Evolutionary conservation across 495 filamentous ascomycete genomes (phyloP).

Genomic region (Aspergillus incahuasiensis): DNA sequence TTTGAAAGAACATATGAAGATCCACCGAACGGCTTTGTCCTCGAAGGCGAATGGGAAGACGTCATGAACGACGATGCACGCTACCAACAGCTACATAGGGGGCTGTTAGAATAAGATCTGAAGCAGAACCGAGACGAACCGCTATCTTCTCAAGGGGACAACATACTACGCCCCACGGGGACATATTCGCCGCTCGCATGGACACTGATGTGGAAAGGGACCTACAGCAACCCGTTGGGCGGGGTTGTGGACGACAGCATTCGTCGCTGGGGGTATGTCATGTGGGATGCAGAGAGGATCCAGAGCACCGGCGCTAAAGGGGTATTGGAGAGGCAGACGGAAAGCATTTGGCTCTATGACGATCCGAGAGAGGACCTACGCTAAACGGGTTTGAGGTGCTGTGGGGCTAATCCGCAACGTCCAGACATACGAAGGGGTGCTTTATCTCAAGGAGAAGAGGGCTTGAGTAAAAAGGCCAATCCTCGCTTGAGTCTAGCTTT

Average conservation of each 20-base stretch:
- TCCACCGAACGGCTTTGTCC: background rate
- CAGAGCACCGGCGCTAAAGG: conserved; percentile 1
- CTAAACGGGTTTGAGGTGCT: too few species aligned
- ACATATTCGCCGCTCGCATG: conserved; percentile 19
- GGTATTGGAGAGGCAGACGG: conserved; percentile 1
- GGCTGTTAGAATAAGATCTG: background rate
- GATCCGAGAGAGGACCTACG: conserved; percentile 1
- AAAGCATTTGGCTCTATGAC: background rate
- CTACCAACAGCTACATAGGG: background rate
- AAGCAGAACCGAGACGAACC: too few species aligned
- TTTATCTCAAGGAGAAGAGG: too few species aligned
- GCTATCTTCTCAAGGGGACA: too few species aligned
- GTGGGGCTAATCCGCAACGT: too few species aligned
- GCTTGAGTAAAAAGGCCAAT: too few species aligned
- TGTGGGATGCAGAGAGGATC: conserved; percentile 22
- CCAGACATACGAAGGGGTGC: too few species aligned
- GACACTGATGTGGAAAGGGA: conserved; percentile 17
- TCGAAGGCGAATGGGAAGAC: background rate
- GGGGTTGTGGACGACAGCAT: background rate
- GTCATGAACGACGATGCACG: background rate
- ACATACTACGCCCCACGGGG: background rate
- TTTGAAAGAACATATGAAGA: background rate
- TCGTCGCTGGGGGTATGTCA: conserved; percentile 16
- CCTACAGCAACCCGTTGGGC: conserved; percentile 18
- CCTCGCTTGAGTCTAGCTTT: too few species aligned